A percentile compares a stretch with the other conserved stretches of the same genome.
phyloP scores from a whole-genome alignment of 2,329 filamentous ascomycete genomes.

The Lachnellula cervina region DNA sequence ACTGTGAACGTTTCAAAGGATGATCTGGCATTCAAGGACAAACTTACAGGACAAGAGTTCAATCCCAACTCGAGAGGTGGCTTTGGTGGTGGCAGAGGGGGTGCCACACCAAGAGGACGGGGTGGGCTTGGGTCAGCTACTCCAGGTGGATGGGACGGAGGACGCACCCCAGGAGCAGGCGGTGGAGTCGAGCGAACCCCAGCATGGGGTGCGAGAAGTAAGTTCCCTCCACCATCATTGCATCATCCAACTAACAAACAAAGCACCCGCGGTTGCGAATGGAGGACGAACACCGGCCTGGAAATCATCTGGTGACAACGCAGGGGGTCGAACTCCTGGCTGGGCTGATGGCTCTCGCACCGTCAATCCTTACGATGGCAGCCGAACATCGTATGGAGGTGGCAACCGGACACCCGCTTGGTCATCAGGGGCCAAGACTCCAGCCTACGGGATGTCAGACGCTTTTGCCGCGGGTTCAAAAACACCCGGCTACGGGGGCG shows the following conservation, averaged over 20 bases:
- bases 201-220: slow-evolving; percentile 67
- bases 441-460: slow-evolving; percentile 49
- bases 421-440: slow-evolving; percentile 72
- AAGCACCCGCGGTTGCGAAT: slow-evolving; percentile 52
- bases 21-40: slow-evolving; percentile 81
- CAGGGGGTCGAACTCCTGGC: slow-evolving; percentile 57
- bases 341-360: slow-evolving; percentile 66
- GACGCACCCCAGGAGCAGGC: slow-evolving; percentile 63
- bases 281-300: slow-evolving; percentile 62
- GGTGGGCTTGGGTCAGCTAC: slow-evolving; percentile 44
- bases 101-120: slow-evolving; percentile 37
- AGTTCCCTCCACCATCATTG: slow-evolving; percentile 34
- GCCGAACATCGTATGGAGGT: slow-evolving; percentile 67
- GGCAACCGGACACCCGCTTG: slow-evolving; percentile 70
- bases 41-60: slow-evolving; percentile 70
- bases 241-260: slow-evolving; percentile 13
- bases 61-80: slow-evolving; percentile 56
- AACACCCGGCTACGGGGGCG: slow-evolving; percentile 67
- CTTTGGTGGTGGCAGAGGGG: slow-evolving; percentile 40
- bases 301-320: slow-evolving; percentile 42
- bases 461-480: slow-evolving; percentile 66
- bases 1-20: slow-evolving; percentile 79
- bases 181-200: slow-evolving; percentile 65
- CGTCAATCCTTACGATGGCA: slow-evolving; percentile 60
- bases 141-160: slow-evolving; percentile 56